Evolutionary conservation across 139 green algal species (phyloP).

Genomic region (Desmodesmus armatus): DNA sequence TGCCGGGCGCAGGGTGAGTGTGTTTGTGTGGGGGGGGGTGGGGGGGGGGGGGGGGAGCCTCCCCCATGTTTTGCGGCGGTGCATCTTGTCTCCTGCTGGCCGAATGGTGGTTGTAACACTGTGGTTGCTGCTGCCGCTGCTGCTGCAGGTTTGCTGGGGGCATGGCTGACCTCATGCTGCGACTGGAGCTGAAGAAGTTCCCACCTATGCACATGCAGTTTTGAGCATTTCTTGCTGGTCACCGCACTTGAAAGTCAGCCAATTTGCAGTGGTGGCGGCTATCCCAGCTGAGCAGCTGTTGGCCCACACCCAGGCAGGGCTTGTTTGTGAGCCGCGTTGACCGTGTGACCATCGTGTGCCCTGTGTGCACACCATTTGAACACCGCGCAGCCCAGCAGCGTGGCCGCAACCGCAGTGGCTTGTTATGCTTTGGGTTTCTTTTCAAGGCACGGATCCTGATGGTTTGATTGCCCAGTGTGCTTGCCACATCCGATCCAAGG

Average conservation of each 20-base stretch:
- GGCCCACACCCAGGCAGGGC: neutral
- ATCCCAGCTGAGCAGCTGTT: neutral
- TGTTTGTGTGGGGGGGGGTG: neutral
- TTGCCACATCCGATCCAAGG: too few species aligned
- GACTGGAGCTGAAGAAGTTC: slow-evolving; percentile 48
- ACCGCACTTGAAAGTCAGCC: slow-evolving; percentile 45
- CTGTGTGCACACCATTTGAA: too few species aligned
- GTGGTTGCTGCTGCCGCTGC: neutral
- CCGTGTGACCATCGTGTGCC: neutral
- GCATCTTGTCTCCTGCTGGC: neutral
- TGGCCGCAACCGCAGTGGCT: too few species aligned
- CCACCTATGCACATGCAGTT: slow-evolving; percentile 54
- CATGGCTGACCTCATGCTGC: slow-evolving; percentile 28
- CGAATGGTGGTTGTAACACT: neutral
- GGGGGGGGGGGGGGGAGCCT: neutral
- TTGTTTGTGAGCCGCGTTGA: neutral
- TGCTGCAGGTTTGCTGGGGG: slow-evolving; percentile 35
- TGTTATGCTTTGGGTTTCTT: too few species aligned
- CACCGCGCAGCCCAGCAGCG: too few species aligned
- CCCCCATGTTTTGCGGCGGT: neutral
- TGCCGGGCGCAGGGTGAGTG: slow-evolving; percentile 20
- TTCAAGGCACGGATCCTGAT: too few species aligned
- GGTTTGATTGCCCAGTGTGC: too few species aligned
- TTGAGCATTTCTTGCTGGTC: slow-evolving; percentile 30
- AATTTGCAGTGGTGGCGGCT: too few species aligned